Evolutionary conservation across 2,329 filamentous ascomycete genomes (phyloP).

Genomic region (Endothia cerciana): DNA sequence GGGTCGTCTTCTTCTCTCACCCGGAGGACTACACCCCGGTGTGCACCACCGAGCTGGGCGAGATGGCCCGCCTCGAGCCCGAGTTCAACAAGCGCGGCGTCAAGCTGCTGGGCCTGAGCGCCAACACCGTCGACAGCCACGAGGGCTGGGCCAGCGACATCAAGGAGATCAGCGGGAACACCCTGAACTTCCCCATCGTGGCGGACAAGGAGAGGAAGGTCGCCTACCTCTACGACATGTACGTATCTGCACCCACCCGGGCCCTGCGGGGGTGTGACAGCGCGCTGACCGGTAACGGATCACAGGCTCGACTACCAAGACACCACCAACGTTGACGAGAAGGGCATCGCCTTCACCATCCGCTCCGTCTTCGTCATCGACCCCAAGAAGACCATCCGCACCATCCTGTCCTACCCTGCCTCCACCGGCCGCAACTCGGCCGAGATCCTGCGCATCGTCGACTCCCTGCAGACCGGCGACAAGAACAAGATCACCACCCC

Average conservation of each 20-base stretch:
- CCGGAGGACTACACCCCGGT: slow-evolving; percentile 92
- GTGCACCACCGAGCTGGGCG: slow-evolving; percentile 93
- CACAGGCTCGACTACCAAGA: slow-evolving; percentile 76
- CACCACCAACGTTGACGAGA: slow-evolving; percentile 77
- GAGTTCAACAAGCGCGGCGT: slow-evolving; percentile 87
- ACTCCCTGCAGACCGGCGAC: slow-evolving; percentile 82
- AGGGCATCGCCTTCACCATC: slow-evolving; percentile 91
- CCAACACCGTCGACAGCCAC: slow-evolving; percentile 84
- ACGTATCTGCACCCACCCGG: slow-evolving; percentile 36
- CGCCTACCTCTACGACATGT: slow-evolving; percentile 79
- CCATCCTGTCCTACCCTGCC: slow-evolving; percentile 91
- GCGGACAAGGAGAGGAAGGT: slow-evolving; percentile 79
- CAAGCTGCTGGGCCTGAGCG: slow-evolving; percentile 88
- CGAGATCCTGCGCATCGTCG: slow-evolving; percentile 78
- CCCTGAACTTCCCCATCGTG: slow-evolving; percentile 78
- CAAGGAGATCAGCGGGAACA: slow-evolving; percentile 73
- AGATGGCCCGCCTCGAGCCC: slow-evolving; percentile 85
- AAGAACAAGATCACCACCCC: slow-evolving; percentile 87
- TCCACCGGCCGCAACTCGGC: slow-evolving; percentile 83
- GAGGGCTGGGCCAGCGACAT: slow-evolving; percentile 91
- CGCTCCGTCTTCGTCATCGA: slow-evolving; percentile 95
- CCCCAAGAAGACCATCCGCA: slow-evolving; percentile 88
- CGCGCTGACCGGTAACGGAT: too few species aligned
- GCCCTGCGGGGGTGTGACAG: too few species aligned
- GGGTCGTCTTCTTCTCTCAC: slow-evolving; percentile 84